A percentile compares a stretch with the other conserved stretches of the same genome.
Evolutionary conservation across 768 basidiomycete genomes (phyloP).

Genomic region (Mycena vitilis): DNA sequence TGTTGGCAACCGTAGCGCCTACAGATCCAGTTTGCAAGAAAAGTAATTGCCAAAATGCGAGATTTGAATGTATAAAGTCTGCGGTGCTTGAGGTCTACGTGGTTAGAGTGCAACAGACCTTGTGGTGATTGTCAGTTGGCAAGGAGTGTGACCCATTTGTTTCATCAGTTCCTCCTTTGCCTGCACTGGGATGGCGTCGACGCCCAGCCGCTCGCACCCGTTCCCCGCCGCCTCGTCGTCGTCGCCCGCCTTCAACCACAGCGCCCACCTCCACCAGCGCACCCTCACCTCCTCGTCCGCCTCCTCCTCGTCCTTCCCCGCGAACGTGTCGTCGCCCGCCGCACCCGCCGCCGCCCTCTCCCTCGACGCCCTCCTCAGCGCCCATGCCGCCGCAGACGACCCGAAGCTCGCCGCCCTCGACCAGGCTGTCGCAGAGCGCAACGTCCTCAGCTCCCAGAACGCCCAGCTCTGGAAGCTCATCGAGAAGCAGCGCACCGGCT

Average conservation of each 20-base stretch:
- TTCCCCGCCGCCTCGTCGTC: constrained; percentile 31
- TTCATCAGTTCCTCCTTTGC: too few relatives aligned
- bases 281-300: constrained; percentile 46
- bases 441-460: constrained; percentile 84
- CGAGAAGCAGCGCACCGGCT: constrained; percentile 90
- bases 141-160: too few relatives aligned
- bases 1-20: too few relatives aligned
- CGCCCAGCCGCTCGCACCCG: constrained; percentile 31
- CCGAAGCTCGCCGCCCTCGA: constrained; percentile 79
- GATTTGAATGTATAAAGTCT: too few relatives aligned
- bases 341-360: constrained; percentile 54
- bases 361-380: constrained; percentile 64
- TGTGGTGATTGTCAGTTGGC: too few relatives aligned
- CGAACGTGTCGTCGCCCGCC: constrained; percentile 37
- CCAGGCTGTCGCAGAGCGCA: constrained; percentile 82
- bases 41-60: too few relatives aligned
- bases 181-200: constrained; percentile 26
- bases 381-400: constrained; percentile 64
- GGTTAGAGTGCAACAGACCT: too few relatives aligned
- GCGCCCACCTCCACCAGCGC: constrained; percentile 31
- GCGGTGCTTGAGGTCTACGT: too few relatives aligned
- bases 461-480: constrained; percentile 94
- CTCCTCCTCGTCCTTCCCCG: constrained; percentile 35
- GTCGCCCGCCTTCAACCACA: constrained; percentile 43
- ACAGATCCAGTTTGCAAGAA: too few relatives aligned